Conservation (phyloP, 305 asterid species). For the Plantago coronopus region DNA sequence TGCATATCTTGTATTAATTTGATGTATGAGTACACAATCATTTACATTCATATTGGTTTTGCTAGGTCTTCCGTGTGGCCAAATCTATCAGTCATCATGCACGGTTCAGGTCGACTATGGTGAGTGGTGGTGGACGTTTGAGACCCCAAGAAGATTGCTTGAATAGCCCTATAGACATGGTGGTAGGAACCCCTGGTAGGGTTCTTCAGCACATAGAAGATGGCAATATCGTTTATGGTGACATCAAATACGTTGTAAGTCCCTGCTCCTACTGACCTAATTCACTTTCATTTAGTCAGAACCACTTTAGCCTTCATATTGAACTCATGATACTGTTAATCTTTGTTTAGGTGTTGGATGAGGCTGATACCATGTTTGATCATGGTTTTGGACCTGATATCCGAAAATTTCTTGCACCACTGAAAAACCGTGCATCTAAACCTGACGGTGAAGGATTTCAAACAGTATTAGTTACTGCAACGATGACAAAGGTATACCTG, state of each 20-base stretch:
- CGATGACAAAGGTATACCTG: conserved; percentile 83
- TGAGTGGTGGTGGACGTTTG: conserved; percentile 95
- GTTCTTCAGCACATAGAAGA: conserved; percentile 95
- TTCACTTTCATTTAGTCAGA: conserved; percentile 17
- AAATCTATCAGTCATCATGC: conserved; percentile 89
- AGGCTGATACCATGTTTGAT: conserved; percentile 99
- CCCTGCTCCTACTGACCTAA: neutral
- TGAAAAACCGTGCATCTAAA: conserved; percentile 75
- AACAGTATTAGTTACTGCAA: conserved; percentile 92
- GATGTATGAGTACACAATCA: conserved; percentile 1
- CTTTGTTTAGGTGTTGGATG: conserved; percentile 80
- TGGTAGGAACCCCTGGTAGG: conserved; percentile 98
- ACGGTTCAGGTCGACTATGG: conserved; percentile 92
- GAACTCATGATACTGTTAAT: conserved; percentile 20
- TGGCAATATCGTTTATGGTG: conserved; percentile 95
- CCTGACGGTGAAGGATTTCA: conserved; percentile 70
- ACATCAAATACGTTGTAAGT: conserved; percentile 82
- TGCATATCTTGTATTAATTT: conserved; percentile 16
- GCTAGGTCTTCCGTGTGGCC: conserved; percentile 83
- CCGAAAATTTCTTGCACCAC: conserved; percentile 81
- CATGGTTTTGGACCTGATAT: conserved; percentile 98
- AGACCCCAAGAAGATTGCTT: conserved; percentile 94
- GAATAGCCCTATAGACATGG: conserved; percentile 87
- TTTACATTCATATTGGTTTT: conserved; percentile 19
- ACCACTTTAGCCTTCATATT: neutral